Evolutionary conservation across 2,329 filamentous ascomycete species (phyloP).

Genomic region (Alternaria ventricosa): DNA sequence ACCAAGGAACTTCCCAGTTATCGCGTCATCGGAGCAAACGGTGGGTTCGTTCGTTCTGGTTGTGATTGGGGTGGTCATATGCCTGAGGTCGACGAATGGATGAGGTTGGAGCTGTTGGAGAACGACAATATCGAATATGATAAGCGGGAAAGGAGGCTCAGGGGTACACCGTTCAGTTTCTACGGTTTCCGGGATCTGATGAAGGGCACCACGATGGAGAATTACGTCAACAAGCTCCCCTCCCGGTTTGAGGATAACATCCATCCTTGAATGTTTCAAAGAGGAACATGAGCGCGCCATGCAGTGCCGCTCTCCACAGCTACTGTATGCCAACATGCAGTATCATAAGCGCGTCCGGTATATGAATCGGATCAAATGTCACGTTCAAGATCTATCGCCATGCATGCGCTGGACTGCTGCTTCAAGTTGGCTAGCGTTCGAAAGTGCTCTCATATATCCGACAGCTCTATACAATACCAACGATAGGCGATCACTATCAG

Average conservation of each 20-base stretch:
- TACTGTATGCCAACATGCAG: not conserved
- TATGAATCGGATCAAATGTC: not conserved
- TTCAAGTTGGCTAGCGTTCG: not conserved
- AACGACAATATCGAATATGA: not conserved
- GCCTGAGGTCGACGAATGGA: not conserved
- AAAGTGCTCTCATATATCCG: not conserved
- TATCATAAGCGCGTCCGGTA: not conserved
- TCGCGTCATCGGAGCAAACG: not conserved
- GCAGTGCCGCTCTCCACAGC: not conserved
- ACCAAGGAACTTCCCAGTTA: not conserved
- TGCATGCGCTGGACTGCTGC: not conserved
- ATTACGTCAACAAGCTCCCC: not conserved
- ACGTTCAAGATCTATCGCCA: rapidly evolving
- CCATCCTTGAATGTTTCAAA: not conserved
- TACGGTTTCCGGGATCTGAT: not conserved
- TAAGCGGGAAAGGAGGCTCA: not conserved
- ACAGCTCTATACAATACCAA: not conserved
- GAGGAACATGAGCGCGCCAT: not conserved
- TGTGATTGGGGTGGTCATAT: not conserved
- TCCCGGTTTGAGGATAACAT: not conserved
- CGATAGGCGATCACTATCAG: not conserved
- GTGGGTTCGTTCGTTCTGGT: not conserved
- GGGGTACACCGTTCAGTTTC: not conserved
- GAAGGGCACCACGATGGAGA: not conserved
- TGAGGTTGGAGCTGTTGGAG: not conserved